Percentiles rank a stretch among this genome's conserved stretches.
These are phyloP conservation scores for Posidonia oceanica DNA, from an alignment of 116 monocot species.

Conservation along the genomic window DNA sequence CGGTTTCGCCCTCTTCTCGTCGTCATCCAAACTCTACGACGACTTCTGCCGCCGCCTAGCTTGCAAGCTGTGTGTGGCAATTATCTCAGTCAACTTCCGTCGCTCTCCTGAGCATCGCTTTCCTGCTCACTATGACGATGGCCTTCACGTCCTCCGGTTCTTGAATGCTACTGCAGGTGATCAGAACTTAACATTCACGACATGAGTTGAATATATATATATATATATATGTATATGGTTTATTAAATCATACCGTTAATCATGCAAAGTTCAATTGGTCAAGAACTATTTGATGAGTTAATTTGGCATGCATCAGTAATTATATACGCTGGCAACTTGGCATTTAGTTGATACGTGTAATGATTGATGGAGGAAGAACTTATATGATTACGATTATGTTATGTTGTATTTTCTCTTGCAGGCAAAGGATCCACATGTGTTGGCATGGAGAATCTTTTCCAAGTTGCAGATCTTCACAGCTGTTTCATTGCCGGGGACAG, in stretches of 20 bases:
- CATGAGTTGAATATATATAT: too few species aligned
- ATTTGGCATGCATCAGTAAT: too few species aligned
- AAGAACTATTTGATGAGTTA: too few species aligned
- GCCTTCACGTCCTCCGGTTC: slow-evolving; percentile 33
- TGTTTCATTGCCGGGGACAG: slow-evolving; percentile 68
- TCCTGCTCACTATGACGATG: slow-evolving; percentile 53
- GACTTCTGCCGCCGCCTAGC: slow-evolving; percentile 35
- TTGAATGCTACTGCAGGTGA: slow-evolving; percentile 10
- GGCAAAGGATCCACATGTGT: neutral
- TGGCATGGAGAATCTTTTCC: neutral
- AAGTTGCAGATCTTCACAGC: slow-evolving; percentile 17
- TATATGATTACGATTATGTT: too few species aligned
- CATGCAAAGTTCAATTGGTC: too few species aligned
- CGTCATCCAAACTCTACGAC: slow-evolving; percentile 26
- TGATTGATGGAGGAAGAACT: too few species aligned
- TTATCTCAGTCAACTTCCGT: slow-evolving; percentile 58
- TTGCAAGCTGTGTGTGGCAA: slow-evolving; percentile 9
- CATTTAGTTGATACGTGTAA: too few species aligned
- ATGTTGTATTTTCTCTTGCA: too few species aligned
- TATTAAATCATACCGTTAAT: too few species aligned
- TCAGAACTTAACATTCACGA: too few species aligned
- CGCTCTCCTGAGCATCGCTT: slow-evolving; percentile 46
- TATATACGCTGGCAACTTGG: too few species aligned
- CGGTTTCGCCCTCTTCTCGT: slow-evolving; percentile 38
- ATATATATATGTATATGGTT: too few species aligned